Conservation (phyloP, 1,284 basidiomycete species). For the Porodaedalea pini region DNA sequence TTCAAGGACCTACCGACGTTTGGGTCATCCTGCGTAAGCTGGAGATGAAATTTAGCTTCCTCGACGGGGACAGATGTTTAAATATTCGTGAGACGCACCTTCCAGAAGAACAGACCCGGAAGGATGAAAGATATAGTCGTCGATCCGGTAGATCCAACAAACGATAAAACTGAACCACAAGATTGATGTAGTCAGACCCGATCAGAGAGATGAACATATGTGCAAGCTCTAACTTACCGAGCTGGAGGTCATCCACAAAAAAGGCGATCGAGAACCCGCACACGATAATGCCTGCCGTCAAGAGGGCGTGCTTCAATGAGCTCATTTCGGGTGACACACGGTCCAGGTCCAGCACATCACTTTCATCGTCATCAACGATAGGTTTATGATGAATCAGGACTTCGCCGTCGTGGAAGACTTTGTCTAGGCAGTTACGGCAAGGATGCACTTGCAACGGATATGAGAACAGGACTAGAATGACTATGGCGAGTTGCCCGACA, state of each 20-base stretch:
- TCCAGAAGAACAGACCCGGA: slow-evolving; percentile 83
- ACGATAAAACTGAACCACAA: slow-evolving; percentile 77
- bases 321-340: slow-evolving; percentile 65
- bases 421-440: slow-evolving; percentile 89
- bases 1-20: slow-evolving; percentile 55
- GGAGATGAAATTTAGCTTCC: slow-evolving; percentile 27
- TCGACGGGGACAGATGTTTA: not conserved
- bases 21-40: slow-evolving; percentile 72
- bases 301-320: slow-evolving; percentile 63
- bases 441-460: slow-evolving; percentile 94
- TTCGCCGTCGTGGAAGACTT: slow-evolving; percentile 63
- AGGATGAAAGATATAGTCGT: slow-evolving; percentile 98
- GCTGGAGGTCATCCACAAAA: slow-evolving; percentile 77
- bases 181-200: not conserved
- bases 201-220: not conserved
- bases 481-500: slow-evolving; percentile 90
- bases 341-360: slow-evolving; percentile 48
- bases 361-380: slow-evolving; percentile 41
- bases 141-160: slow-evolving; percentile 95
- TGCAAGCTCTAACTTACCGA: slow-evolving; percentile 54
- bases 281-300: slow-evolving; percentile 73
- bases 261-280: slow-evolving; percentile 77
- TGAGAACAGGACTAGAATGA: slow-evolving; percentile 84
- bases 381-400: slow-evolving; percentile 20
- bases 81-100: slow-evolving; percentile 43